Base-by-base conservation (phyloP, 2,329 filamentous ascomycete genomes). In the Pyrenochaeta sp. region DNA sequence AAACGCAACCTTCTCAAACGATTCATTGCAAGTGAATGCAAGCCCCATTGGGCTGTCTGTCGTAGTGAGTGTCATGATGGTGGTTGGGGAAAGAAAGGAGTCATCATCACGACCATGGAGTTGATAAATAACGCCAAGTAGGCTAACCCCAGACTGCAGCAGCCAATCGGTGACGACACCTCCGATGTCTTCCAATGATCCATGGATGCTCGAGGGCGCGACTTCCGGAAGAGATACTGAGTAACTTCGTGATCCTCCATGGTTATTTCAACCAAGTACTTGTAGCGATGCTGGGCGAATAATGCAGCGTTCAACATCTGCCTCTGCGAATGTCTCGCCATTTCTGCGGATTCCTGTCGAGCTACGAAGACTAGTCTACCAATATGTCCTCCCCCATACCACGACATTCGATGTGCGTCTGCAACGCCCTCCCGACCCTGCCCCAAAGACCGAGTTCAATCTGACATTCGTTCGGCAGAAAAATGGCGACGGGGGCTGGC, bases 301-400 rank as follows among this genome's bases (percentile, higher is more conserved):
- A 55, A 72, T 69, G 69, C 50, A 58, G 10, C 36, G 53, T 42
- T 36, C 51, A 9, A 22, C 28, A 10, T 28, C 55, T n/a, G 8
- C 46, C 22, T 4, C 49, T n/a, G 7, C n/a, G 19, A 42, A 59
- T 32, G 28, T 68, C 70, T 54, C 77, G 61, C 49, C 72, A 69
- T 53, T 76, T 75, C 56, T 73, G 56, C 60, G 65, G 39, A 73
- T 83, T 7, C 81, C 81, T 0, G 61, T 80, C 50, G 81, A 84
- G 60, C 69, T 84, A 24, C 77, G 81, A 19, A 72, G 77, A 34
- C 66, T 79, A 19, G 79, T 83, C 40, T 80, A 80, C 65, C 39
- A 48, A 8, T 76, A 77, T 55, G 53, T 82, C 27, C 73, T 83
- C 15, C 81, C 81, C 12, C 70, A 68, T 60, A 82, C 80, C 2